Percentiles rank a stretch among this genome's conserved stretches.
Conservation (phyloP, 306 rosid species). For the Begonia fuchsioides region DNA sequence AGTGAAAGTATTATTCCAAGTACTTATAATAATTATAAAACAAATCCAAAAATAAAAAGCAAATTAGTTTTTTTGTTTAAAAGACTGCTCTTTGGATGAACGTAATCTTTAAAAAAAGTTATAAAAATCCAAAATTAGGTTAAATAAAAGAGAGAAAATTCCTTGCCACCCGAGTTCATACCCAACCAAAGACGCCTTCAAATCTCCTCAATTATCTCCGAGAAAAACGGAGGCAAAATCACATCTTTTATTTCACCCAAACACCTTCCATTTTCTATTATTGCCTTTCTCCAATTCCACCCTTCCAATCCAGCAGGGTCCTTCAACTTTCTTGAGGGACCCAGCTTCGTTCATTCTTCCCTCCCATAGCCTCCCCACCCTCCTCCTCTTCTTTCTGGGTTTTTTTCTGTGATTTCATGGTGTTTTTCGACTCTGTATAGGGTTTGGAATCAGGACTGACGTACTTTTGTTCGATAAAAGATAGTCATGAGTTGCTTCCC, state of each 20-base stretch:
- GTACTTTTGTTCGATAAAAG: background rate
- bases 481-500: constrained; percentile 67
- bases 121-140: no score
- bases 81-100: no score
- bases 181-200: constrained; percentile 5
- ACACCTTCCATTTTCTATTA: constrained; percentile 7
- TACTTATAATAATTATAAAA: no score
- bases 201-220: constrained; percentile 28
- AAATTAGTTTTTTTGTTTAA: no score
- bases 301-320: constrained; percentile 40
- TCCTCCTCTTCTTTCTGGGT: background rate
- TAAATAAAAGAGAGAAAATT: no score
- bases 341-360: constrained; percentile 18
- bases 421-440: background rate
- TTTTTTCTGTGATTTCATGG: background rate
- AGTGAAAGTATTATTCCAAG: no score
- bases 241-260: constrained; percentile 9
- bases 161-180: no score
- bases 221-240: constrained; percentile 16
- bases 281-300: constrained; percentile 7
- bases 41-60: no score
- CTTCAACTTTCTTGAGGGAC: constrained; percentile 60
- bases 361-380: background rate
- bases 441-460: background rate
- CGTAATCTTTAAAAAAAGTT: no score